Evolutionary conservation across 2,329 filamentous ascomycete species (phyloP).

Genomic region (Sordariomycetes sp.): DNA sequence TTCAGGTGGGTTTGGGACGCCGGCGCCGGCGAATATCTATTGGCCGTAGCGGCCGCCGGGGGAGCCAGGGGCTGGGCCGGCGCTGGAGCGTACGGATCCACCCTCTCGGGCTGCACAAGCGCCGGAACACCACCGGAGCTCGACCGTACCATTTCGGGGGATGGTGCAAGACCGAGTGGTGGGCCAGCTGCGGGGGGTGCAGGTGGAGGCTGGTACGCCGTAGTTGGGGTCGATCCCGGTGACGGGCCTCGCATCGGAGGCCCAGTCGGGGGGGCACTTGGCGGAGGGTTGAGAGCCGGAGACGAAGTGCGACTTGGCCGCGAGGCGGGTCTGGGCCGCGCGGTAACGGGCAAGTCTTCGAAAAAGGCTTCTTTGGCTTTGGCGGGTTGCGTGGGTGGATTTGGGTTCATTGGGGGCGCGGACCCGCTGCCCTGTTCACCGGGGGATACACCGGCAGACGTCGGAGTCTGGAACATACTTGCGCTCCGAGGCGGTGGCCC

Average conservation of each 20-base stretch:
- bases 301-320: constrained; percentile 31
- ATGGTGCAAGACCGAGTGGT: constrained; percentile 12
- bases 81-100: constrained; percentile 42
- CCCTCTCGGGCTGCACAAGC: constrained; percentile 42
- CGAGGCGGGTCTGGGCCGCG: constrained; percentile 50
- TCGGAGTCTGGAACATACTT: constrained; percentile 35
- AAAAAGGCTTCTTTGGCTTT: constrained; percentile 53
- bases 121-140: constrained; percentile 16
- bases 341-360: constrained; percentile 59
- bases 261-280: constrained; percentile 16
- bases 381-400: constrained; percentile 21
- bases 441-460: constrained; percentile 1
- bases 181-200: constrained; percentile 5
- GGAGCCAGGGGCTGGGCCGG: constrained; percentile 23
- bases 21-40: constrained; percentile 54
- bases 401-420: constrained; percentile 17
- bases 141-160: constrained; percentile 8
- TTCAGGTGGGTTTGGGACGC: constrained; percentile 26
- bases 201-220: background rate
- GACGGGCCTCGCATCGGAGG: background rate
- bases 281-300: constrained; percentile 10
- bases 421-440: constrained; percentile 12
- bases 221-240: background rate
- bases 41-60: constrained; percentile 19
- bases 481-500: constrained; percentile 50